Conservation (phyloP, 139 green algal species). For the Chlorella sp. region DNA sequence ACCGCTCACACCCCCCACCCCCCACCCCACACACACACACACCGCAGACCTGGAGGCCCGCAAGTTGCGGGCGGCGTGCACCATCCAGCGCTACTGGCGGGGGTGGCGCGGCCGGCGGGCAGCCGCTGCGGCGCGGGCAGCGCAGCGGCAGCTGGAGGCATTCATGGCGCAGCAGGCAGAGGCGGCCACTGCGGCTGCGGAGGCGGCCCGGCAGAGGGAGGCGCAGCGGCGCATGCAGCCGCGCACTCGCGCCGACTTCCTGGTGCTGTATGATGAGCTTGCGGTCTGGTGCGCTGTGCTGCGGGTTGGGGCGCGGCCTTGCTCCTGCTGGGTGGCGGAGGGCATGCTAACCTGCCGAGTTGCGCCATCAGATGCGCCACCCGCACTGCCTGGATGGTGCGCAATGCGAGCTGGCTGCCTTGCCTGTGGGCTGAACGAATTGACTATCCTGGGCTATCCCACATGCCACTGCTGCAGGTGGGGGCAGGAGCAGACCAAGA, state of each 20-base stretch:
- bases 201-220: neutral
- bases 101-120: conserved; percentile 55
- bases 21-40: too few species aligned
- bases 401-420: too few species aligned
- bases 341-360: too few species aligned
- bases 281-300: too few species aligned
- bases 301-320: too few species aligned
- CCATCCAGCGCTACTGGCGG: conserved; percentile 73
- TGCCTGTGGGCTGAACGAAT: too few species aligned
- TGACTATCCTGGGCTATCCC: too few species aligned
- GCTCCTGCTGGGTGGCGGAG: too few species aligned
- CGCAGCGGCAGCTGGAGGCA: neutral
- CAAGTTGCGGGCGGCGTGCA: conserved; percentile 43
- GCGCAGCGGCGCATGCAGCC: conserved; percentile 73
- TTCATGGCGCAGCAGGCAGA: neutral
- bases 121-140: neutral
- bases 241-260: conserved; percentile 76
- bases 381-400: too few species aligned
- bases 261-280: conserved; percentile 70
- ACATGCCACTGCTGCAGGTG: neutral
- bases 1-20: too few species aligned
- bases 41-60: conserved; percentile 57
- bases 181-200: neutral
- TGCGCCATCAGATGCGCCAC: too few species aligned
- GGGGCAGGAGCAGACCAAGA: conserved; percentile 70